Base-by-base conservation (phyloP, 73 alveolate species). In the Stentor coeruleus region DNA sequence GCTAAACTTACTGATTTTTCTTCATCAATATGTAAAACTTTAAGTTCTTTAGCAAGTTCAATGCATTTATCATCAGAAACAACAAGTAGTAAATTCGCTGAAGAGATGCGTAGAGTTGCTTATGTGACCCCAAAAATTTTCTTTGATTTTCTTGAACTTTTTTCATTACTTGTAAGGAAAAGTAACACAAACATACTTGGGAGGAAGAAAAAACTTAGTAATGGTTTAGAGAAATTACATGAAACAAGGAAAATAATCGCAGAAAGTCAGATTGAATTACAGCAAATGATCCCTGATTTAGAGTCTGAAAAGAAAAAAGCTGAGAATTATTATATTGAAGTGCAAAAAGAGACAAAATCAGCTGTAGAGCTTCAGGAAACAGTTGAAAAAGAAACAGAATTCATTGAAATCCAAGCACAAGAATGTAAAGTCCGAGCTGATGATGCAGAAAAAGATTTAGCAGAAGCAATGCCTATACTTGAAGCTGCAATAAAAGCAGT, bases 381-480 rank as follows among this genome's bases (percentile, higher is more conserved):
- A 33, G 97, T 93, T 0, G 98, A 91, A 59, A 96, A 93, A 60
- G 98, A 96, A 82, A 84, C 94, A 40, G 96, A 83, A 38, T 88
- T 90, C 80, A 95, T 96, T 49, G 98, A 92, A n/a, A 96, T 93
- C 85, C 98, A 97, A 74, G 94, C 94, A 77, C 97, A 91, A 76
- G 99, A 97, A 83, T 94, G 97, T 60, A 94, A 91, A 90, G 93
- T 93, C 82, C 86, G 95, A 84, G 98, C 99, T 59, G 99, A 92
- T 58, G 99, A 98, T 81, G 99, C 99, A 59, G 83, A 86, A 57
- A 38, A 73, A 35, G 94, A 86, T 86, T 89, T 94, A 30, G 83
- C 89, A 77, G 86, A 89, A 81, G 99, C 98, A 3, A 88, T 93
- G 76, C 99, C 99, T 31, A 76, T 90, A 57, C 85, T 96, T 49